Base-by-base conservation (phyloP, 2,329 filamentous ascomycete genomes). In the Paradendryphiella salina region DNA sequence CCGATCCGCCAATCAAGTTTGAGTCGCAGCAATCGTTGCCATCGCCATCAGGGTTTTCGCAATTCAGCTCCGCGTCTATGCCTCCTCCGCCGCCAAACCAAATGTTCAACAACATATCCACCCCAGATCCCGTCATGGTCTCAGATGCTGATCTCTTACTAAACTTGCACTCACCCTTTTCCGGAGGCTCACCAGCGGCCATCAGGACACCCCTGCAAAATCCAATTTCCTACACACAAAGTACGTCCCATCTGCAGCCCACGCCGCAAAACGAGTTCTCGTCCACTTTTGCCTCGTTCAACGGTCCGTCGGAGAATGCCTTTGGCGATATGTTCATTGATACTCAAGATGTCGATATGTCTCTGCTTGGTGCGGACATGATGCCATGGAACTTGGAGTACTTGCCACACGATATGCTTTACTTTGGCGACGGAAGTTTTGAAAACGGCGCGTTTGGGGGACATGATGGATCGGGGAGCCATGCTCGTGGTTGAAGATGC, bases 341-440 rank as follows among this genome's bases (percentile, higher is more conserved):
- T 66, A 87, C 84, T 52, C 87, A 89, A 56, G 87, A 92, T 57
- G 84, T 93, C 28, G 87, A 92, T 57, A 87, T 92, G 78, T 83
- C 82, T 18, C 76, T 82, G 4, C 73, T 91, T 14, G 85, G 84
- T 1, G 81, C 84, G 13, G 86, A 89, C 35, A 82, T 89, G 73
- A 83, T 88, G 78, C 84, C 85, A 0, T 92, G 88, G 86, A 76
- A 71, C 48, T 44, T 91, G 9, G 88, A 90, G 61, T 89, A 88
- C 52, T 75, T 90, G 5, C 86, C 87, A 3, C 81, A 80, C 18
- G 85, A 89, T 63, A 80, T 88, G 52, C 64, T 88, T 32, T 79
- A 67, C 31, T 71, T 67, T 54, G 63, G 63, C 3, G 67, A 70
- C 8, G 56, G 37, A 6, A 48, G 41, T 23, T 60, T 53, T 17